Base-by-base conservation (phyloP, 805 yeast genomes). In the Yarrowia deformans region DNA sequence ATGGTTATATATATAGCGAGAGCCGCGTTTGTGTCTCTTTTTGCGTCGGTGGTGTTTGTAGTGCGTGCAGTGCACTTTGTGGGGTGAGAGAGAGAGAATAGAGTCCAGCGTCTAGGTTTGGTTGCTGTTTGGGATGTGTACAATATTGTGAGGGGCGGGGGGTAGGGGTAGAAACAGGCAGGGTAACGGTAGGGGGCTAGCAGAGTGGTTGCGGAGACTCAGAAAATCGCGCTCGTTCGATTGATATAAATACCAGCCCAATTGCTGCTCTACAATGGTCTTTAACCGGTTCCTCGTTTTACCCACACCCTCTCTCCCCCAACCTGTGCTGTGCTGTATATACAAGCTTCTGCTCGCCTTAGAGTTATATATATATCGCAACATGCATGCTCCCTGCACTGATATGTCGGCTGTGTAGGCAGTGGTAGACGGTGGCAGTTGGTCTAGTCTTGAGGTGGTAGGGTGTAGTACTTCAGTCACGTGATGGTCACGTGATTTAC, bases 301-400 rank as follows among this genome's bases (percentile, higher is more conserved):
- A n/a, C 46, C 8, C 1, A n/a, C 18, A 7, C 23, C 16, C 46
- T 8, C 7, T n/a, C 7, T n/a, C 8, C 8, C 14, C n/a, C 43
- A 14, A 14, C 43, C n/a, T 16, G 8, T 8, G n/a, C n/a, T n/a
- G n/a, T n/a, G n/a, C n/a, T n/a, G n/a, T 40, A 19, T 42, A n/a
- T 42, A 42, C 46, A 42, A 42, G 46, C 46, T 42, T 42, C 46
- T 6, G 19, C 19, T 6, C 32, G 10, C 35, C n/a, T 29, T 48
- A 37, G 16, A 54, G 58, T 54, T 54, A 19, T 54, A 54, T 54
- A 54, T 54, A 54, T 54, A 54, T 54, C 58, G 58, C 58, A 54
- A 54, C 40, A 18, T 54, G 58, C 58, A 54, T 12, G 9, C 4
- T 8, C 2, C 16, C 18, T 37, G 58, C 58, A 54, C 32, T 7